These are phyloP conservation scores for Leptodermis oblonga DNA, from an alignment of 257 asterid species.

Conservation along the genomic window DNA sequence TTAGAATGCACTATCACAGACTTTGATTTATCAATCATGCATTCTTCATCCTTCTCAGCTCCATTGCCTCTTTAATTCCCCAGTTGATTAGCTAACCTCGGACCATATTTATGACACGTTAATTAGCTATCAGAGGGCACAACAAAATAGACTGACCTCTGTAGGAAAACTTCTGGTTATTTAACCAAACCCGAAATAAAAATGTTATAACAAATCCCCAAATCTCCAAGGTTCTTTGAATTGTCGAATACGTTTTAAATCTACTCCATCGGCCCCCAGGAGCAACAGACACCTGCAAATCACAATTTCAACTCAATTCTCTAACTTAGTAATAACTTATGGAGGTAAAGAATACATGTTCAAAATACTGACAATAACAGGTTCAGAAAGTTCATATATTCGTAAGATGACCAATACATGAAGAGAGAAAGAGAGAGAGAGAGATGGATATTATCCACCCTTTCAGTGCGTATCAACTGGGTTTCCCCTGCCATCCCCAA, in stretches of 20 bases:
- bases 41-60: not conserved
- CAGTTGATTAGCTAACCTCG: not conserved
- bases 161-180: constrained; percentile 78
- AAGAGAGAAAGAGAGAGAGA: not conserved
- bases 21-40: not conserved
- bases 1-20: not conserved
- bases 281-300: constrained; percentile 76
- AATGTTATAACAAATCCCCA: constrained; percentile 93
- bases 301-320: not conserved
- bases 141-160: constrained; percentile 52
- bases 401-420: not conserved
- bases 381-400: not conserved
- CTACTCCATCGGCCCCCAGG: constrained; percentile 99
- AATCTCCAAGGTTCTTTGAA: constrained; percentile 91
- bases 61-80: not conserved
- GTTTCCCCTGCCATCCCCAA: not conserved
- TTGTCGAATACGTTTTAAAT: constrained; percentile 89
- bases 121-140: not conserved
- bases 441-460: not conserved
- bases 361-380: not conserved
- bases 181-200: constrained; percentile 78
- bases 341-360: not conserved
- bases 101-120: not conserved
- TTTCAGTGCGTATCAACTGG: not conserved
- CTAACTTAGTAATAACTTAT: not conserved